These are phyloP conservation scores for Manihot esculenta DNA, from an alignment of 441 rosid species.

Conservation along the genomic window DNA sequence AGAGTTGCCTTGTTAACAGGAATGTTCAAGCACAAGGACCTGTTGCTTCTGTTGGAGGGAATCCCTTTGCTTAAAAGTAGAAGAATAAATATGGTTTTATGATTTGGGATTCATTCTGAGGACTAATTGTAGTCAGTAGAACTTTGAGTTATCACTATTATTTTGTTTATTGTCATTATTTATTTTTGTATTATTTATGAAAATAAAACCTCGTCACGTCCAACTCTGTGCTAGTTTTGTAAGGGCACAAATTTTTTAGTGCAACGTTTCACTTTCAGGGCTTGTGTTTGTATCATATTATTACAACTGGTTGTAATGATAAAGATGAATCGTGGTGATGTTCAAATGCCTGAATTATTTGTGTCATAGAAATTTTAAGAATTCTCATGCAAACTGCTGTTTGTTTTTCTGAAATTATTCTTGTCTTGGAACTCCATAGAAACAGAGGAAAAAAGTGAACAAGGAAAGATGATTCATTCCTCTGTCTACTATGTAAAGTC, in stretches of 20 bases:
- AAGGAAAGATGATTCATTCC: too few relatives aligned
- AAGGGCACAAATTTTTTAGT: slow-evolving; percentile 6
- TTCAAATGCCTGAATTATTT: too few relatives aligned
- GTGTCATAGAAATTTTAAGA: too few relatives aligned
- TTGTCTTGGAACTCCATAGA: too few relatives aligned
- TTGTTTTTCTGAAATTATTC: too few relatives aligned
- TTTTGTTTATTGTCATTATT: slow-evolving; percentile 1
- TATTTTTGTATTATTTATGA: slow-evolving; percentile 18
- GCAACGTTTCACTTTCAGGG: slow-evolving; percentile 4
- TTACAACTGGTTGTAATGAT: slow-evolving; percentile 10
- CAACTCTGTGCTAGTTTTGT: slow-evolving; percentile 16
- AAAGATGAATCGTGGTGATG: too few relatives aligned
- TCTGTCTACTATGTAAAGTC: too few relatives aligned
- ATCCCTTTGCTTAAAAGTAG: slow-evolving; percentile 68
- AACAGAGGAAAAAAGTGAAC: too few relatives aligned
- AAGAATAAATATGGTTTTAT: slow-evolving; percentile 13
- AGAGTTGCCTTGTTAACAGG: slow-evolving; percentile 33
- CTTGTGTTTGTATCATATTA: slow-evolving; percentile 14
- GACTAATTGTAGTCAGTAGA: slow-evolving; percentile 6
- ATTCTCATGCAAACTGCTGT: too few relatives aligned
- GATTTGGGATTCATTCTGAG: slow-evolving; percentile 14
- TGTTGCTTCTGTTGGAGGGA: slow-evolving; percentile 75
- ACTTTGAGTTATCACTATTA: background rate
- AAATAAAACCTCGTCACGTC: slow-evolving; percentile 20
- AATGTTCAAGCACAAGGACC: slow-evolving; percentile 63